A percentile compares a stretch with the other conserved stretches of the same genome.
Evolutionary conservation across 164 flowering plant species (phyloP).

Genomic region (grape (Vitis vinifera)): ASM3070453v1 NC_081805.1:11189501-11190000

Average conservation of each 20-base stretch:
- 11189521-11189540: slow-evolving; percentile 90
- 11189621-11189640: neutral
- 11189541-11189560: slow-evolving; percentile 55
- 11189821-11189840: too few relatives aligned
- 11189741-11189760: neutral
- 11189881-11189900: too few relatives aligned
- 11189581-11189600: slow-evolving; percentile 71
- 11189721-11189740: neutral
- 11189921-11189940: too few relatives aligned
- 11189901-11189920: too few relatives aligned
- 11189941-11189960: too few relatives aligned
- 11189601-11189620: slow-evolving; percentile 74
- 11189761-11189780: too few relatives aligned
- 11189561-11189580: slow-evolving; percentile 66
- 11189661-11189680: neutral
- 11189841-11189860: too few relatives aligned
- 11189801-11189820: too few relatives aligned
- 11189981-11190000: too few relatives aligned
- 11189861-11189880: too few relatives aligned
- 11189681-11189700: neutral
- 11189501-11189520: slow-evolving; percentile 96
- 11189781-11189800: too few relatives aligned
- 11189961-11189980: too few relatives aligned
- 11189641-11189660: neutral
- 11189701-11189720: neutral